Percentiles rank a stretch among this genome's conserved stretches.
phyloP scores from a whole-genome alignment of 1,284 basidiomycete genomes.

The Irpex sp. region DNA sequence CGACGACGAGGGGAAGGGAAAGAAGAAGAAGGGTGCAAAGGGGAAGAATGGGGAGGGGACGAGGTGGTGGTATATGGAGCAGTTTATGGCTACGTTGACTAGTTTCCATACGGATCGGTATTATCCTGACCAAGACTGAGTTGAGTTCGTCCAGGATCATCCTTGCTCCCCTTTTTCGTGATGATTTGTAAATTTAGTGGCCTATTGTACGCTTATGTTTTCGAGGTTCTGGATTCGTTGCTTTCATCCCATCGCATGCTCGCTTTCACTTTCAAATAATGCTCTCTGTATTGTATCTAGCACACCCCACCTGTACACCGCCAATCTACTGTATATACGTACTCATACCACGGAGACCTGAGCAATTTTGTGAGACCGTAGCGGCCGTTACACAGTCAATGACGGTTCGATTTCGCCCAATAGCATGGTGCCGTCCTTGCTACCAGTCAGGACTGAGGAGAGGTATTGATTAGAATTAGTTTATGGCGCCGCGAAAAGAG shows the following conservation, averaged over 20 bases:
- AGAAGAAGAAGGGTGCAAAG: constrained; percentile 14
- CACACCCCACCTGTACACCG: not conserved
- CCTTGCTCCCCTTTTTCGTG: too few relatives aligned
- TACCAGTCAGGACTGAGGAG: constrained; percentile 70
- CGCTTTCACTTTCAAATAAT: not conserved
- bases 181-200: too few relatives aligned
- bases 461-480: constrained; percentile 5
- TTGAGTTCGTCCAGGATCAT: not conserved
- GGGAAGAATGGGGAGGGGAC: constrained; percentile 24
- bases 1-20: constrained; percentile 9
- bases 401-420: constrained; percentile 80
- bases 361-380: not conserved
- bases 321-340: not conserved
- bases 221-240: not conserved
- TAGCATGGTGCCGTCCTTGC: constrained; percentile 87
- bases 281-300: not conserved
- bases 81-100: constrained; percentile 19
- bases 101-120: constrained; percentile 27
- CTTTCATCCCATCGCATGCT: not conserved
- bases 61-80: constrained; percentile 29
- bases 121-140: constrained; percentile 10
- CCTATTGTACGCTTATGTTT: not conserved
- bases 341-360: not conserved
- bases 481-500: not conserved
- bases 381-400: constrained; percentile 17